Percentiles rank a stretch among this genome's conserved stretches.
Evolutionary conservation across 2,329 filamentous ascomycete genomes (phyloP).

Genomic region (Venturia nashicola): DNA sequence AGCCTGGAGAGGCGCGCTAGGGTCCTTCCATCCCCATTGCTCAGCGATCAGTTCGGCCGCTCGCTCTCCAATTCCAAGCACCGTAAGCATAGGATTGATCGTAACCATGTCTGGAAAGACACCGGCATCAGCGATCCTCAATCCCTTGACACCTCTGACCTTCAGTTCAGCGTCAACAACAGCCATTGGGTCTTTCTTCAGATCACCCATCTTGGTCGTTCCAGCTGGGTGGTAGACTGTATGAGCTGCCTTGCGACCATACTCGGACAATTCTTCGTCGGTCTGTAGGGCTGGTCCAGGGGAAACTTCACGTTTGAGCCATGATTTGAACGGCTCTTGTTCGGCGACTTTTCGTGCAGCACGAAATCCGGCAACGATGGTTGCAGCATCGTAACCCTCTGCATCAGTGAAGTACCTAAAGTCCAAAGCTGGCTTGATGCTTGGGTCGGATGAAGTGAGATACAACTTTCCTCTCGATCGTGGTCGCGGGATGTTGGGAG

Average conservation of each 20-base stretch:
- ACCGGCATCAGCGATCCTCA: slow-evolving; percentile 76
- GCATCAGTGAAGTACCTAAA: slow-evolving; percentile 85
- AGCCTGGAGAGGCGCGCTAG: slow-evolving; percentile 30
- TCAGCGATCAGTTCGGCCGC: slow-evolving; percentile 72
- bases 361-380: slow-evolving; percentile 64
- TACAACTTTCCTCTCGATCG: slow-evolving; percentile 67
- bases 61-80: slow-evolving; percentile 71
- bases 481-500: slow-evolving; percentile 77
- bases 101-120: slow-evolving; percentile 80
- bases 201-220: slow-evolving; percentile 81
- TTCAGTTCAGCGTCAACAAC: slow-evolving; percentile 70
- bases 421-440: slow-evolving; percentile 69
- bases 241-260: slow-evolving; percentile 69
- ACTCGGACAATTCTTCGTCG: slow-evolving; percentile 71
- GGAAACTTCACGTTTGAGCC: slow-evolving; percentile 72
- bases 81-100: slow-evolving; percentile 86
- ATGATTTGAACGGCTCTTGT: slow-evolving; percentile 65
- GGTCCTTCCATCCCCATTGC: slow-evolving; percentile 53
- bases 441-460: slow-evolving; percentile 62
- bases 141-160: slow-evolving; percentile 57
- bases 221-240: slow-evolving; percentile 86
- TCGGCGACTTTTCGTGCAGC: slow-evolving; percentile 66
- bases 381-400: slow-evolving; percentile 74
- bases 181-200: slow-evolving; percentile 53
- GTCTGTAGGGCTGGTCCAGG: slow-evolving; percentile 61